Conservation (phyloP, 805 yeast species). For the Maudiozyma barnettii region DNA sequence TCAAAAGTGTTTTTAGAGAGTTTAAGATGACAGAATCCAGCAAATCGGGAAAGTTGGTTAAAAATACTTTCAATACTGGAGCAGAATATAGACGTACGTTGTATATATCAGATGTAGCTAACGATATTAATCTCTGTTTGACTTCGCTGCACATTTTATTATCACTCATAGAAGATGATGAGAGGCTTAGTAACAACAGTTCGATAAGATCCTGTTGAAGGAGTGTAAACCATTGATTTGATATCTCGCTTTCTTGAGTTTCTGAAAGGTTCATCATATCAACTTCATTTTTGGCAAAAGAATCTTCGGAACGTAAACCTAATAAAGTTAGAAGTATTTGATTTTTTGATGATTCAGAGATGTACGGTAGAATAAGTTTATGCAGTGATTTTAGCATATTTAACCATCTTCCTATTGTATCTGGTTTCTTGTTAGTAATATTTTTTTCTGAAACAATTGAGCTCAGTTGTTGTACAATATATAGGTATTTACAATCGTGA, state of each 20-base stretch:
- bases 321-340: slow-evolving; percentile 23
- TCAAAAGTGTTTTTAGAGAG: slow-evolving; percentile 30
- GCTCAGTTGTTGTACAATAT: slow-evolving; percentile 17
- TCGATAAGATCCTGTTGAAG: slow-evolving; percentile 18
- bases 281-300: neutral
- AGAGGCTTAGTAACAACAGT: slow-evolving; percentile 14
- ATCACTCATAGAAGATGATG: slow-evolving; percentile 25
- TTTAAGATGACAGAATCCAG: slow-evolving; percentile 31
- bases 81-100: slow-evolving; percentile 35
- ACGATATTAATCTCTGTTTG: slow-evolving; percentile 28
- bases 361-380: slow-evolving; percentile 12
- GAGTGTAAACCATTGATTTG: slow-evolving; percentile 17
- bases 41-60: slow-evolving; percentile 28
- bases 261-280: neutral
- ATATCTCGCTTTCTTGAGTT: slow-evolving; percentile 1
- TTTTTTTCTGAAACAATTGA: slow-evolving; percentile 24
- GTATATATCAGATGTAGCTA: slow-evolving; percentile 33
- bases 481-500: slow-evolving; percentile 19
- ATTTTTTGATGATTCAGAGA: slow-evolving; percentile 30
- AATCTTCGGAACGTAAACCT: slow-evolving; percentile 1
- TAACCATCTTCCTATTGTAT: slow-evolving; percentile 16
- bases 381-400: slow-evolving; percentile 21
- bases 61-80: slow-evolving; percentile 28
- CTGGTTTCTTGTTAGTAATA: slow-evolving; percentile 10
- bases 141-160: slow-evolving; percentile 24